A percentile compares a stretch with the other conserved stretches of the same genome.
These are phyloP conservation scores for Candida alai DNA, from an alignment of 805 yeast genomes.

Conservation along the genomic window DNA sequence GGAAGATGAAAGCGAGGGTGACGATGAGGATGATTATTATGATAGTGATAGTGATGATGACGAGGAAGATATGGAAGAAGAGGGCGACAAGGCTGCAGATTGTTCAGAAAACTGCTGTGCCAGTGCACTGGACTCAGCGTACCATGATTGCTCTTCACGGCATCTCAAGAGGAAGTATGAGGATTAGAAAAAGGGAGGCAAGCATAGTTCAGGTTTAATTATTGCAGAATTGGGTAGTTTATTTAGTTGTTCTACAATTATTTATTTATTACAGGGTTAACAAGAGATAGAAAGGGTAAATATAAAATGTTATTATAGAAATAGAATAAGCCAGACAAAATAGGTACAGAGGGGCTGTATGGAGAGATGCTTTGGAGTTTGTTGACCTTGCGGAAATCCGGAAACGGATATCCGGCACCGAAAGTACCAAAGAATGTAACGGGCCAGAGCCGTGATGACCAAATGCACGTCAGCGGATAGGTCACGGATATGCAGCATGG, in stretches of 20 bases:
- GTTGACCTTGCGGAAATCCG: too few relatives aligned
- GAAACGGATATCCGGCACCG: too few relatives aligned
- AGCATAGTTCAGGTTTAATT: not conserved
- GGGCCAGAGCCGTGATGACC: too few relatives aligned
- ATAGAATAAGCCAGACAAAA: too few relatives aligned
- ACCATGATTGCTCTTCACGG: conserved; percentile 26
- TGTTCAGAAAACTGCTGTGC: conserved; percentile 5
- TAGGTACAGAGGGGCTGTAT: too few relatives aligned
- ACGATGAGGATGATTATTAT: conserved; percentile 4
- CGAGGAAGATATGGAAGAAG: not conserved
- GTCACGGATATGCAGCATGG: too few relatives aligned
- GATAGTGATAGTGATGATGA: conserved; percentile 8
- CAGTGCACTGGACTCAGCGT: conserved; percentile 5
- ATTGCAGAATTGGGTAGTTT: not conserved
- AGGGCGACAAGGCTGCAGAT: conserved; percentile 4
- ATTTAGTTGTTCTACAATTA: too few relatives aligned
- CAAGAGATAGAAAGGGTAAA: too few relatives aligned
- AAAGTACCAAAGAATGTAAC: too few relatives aligned
- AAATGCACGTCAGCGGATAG: too few relatives aligned
- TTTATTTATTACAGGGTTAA: conserved; percentile 1
- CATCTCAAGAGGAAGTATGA: conserved; percentile 19
- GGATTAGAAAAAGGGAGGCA: not conserved
- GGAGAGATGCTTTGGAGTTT: too few relatives aligned
- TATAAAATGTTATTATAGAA: too few relatives aligned
- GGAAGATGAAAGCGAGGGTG: conserved; percentile 6